Evolutionary conservation across 2,329 filamentous ascomycete species (phyloP).

Genomic region (Cercospora sojina): DNA sequence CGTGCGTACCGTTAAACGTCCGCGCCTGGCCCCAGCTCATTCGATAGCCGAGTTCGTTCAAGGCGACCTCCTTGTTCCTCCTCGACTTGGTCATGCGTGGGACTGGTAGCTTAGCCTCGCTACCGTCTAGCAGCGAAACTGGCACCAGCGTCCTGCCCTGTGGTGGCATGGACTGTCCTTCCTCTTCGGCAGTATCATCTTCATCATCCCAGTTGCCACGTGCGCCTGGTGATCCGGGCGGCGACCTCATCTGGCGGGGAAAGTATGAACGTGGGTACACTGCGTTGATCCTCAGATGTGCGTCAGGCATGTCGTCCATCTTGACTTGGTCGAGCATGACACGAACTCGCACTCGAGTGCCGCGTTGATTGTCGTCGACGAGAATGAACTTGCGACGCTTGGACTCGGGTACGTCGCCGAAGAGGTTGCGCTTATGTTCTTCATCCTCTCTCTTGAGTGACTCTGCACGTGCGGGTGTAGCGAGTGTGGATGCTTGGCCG

Average conservation of each 20-base stretch:
- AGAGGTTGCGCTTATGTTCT: conserved; percentile 66
- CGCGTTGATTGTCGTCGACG: conserved; percentile 82
- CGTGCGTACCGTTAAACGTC: conserved; percentile 68
- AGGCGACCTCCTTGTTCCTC: conserved; percentile 77
- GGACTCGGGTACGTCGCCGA: conserved; percentile 82
- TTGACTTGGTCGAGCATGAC: conserved; percentile 92
- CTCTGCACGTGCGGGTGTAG: conserved; percentile 41
- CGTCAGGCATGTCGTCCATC: conserved; percentile 93
- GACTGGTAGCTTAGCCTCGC: conserved; percentile 69
- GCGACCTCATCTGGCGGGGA: conserved; percentile 86
- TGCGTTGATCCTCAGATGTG: conserved; percentile 83
- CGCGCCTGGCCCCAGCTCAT: conserved; percentile 97
- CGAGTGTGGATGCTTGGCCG: conserved; percentile 34
- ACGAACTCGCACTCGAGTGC: conserved; percentile 78
- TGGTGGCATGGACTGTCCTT: conserved; percentile 33
- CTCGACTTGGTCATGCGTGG: conserved; percentile 69
- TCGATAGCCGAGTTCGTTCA: conserved; percentile 90
- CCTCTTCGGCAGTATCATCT: conserved; percentile 56
- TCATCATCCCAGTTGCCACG: conserved; percentile 72
- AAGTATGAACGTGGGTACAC: conserved; percentile 92
- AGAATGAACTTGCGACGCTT: conserved; percentile 97
- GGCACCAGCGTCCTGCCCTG: conserved; percentile 51
- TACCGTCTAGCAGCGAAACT: conserved; percentile 61
- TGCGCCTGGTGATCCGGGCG: conserved; percentile 72
- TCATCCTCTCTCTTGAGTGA: conserved; percentile 53